A percentile compares a stretch with the other conserved stretches of the same genome.
Evolutionary conservation across 139 green algal species (phyloP).

Genomic region (Chlorella sp.): DNA sequence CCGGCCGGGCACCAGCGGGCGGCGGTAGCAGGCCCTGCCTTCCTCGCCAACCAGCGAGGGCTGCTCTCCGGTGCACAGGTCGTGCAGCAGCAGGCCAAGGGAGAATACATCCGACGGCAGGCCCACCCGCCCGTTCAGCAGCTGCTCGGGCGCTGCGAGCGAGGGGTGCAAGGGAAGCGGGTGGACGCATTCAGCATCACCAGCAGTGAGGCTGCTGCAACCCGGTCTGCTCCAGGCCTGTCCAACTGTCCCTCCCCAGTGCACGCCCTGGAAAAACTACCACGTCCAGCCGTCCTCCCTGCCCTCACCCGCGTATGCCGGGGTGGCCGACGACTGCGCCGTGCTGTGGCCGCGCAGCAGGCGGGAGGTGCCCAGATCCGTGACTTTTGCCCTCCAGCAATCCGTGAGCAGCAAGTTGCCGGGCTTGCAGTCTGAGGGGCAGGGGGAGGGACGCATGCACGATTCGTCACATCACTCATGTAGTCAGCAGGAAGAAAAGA

Average conservation of each 20-base stretch:
- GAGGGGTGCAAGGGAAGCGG: too few relatives aligned
- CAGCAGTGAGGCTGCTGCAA: too few relatives aligned
- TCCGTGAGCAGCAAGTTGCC: background rate
- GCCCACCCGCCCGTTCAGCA: background rate
- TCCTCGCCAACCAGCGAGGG: too few relatives aligned
- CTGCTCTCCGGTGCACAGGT: background rate
- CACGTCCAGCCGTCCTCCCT: too few relatives aligned
- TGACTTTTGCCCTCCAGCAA: background rate
- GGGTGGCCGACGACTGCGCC: background rate
- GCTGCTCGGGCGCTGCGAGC: background rate
- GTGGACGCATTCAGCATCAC: too few relatives aligned
- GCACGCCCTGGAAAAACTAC: too few relatives aligned
- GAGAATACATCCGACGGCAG: background rate
- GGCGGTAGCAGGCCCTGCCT: background rate
- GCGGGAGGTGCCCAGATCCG: background rate
- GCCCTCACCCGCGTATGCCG: background rate
- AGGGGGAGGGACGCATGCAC: too few relatives aligned
- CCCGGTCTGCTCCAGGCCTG: too few relatives aligned
- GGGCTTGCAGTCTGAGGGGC: background rate
- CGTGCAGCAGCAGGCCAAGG: background rate
- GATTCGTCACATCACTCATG: too few relatives aligned
- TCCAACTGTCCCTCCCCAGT: too few relatives aligned
- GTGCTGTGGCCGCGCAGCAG: background rate
- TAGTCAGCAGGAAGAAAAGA: too few relatives aligned
- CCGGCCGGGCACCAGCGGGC: too few relatives aligned